Conservation (phyloP, 2,329 filamentous ascomycete genomes). For the Penicillium sclerotigenum region DNA sequence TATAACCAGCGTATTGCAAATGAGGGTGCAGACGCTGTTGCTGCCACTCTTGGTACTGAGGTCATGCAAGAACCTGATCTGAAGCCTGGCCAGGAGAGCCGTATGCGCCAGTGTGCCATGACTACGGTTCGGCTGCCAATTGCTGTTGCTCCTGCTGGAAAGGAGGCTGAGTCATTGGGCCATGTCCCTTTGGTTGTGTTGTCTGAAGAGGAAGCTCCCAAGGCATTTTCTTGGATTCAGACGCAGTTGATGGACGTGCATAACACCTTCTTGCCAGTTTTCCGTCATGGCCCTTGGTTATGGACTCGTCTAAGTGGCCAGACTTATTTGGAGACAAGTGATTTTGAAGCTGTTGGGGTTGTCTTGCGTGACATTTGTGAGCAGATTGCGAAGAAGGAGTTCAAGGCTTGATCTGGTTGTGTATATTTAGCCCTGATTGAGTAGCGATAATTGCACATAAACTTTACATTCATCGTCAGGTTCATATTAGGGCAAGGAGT, state of each 20-base stretch:
- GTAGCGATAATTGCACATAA: neutral
- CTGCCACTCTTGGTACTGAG: slow-evolving; percentile 64
- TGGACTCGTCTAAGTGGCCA: slow-evolving; percentile 77
- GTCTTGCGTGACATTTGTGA: slow-evolving; percentile 58
- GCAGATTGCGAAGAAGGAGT: slow-evolving; percentile 48
- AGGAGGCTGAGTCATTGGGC: neutral
- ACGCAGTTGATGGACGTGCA: slow-evolving; percentile 55
- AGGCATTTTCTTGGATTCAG: slow-evolving; percentile 58
- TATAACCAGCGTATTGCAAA: slow-evolving; percentile 64
- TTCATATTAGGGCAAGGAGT: neutral
- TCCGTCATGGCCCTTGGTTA: slow-evolving; percentile 58
- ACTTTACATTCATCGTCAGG: neutral
- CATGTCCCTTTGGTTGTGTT: slow-evolving; percentile 24
- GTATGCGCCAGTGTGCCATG: slow-evolving; percentile 64
- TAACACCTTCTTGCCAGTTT: slow-evolving; percentile 68
- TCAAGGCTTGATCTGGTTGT: neutral
- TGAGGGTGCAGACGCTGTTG: slow-evolving; percentile 60
- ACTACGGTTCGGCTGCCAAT: slow-evolving; percentile 73
- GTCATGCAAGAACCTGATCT: slow-evolving; percentile 58
- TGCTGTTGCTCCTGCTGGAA: slow-evolving; percentile 23
- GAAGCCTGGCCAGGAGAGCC: slow-evolving; percentile 26
- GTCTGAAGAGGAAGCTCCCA: slow-evolving; percentile 38
- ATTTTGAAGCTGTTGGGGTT: slow-evolving; percentile 69
- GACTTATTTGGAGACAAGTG: slow-evolving; percentile 74
- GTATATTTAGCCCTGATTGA: neutral